Evolutionary conservation across 495 filamentous ascomycete species (phyloP).

Genomic region (Rusavskia elegans): DNA sequence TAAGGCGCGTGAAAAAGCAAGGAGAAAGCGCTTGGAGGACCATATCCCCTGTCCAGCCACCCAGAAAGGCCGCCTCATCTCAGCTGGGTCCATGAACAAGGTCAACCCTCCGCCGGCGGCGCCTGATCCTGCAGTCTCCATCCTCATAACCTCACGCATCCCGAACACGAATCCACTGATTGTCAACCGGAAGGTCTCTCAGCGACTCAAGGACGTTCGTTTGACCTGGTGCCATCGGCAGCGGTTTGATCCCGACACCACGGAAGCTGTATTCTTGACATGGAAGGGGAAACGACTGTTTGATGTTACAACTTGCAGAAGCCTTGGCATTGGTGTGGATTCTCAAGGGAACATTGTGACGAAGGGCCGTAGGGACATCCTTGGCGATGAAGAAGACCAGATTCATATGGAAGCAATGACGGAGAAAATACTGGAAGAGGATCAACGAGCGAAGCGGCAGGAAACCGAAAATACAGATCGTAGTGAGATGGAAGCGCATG

Average conservation of each 20-base stretch:
- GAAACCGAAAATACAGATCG: conserved; percentile 11
- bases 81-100: conserved; percentile 3
- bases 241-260: conserved; percentile 27
- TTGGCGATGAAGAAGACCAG: conserved; percentile 16
- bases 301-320: conserved; percentile 54
- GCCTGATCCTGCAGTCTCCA: conserved; percentile 25
- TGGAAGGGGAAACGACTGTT: conserved; percentile 64
- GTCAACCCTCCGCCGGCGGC: conserved; percentile 2
- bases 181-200: conserved; percentile 48
- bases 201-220: conserved; percentile 48
- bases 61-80: conserved; percentile 8
- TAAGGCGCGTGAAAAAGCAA: conserved; percentile 16
- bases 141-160: conserved; percentile 59
- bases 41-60: conserved; percentile 6
- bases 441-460: conserved; percentile 9
- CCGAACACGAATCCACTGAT: conserved; percentile 44
- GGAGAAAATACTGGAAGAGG: conserved; percentile 24
- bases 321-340: conserved; percentile 35
- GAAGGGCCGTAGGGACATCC: conserved; percentile 8
- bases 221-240: conserved; percentile 52
- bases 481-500: conserved; percentile 12
- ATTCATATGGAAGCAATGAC: conserved; percentile 55
- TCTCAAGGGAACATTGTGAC: conserved; percentile 6
- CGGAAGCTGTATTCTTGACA: conserved; percentile 50
- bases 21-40: conserved; percentile 11